phyloP scores from a whole-genome alignment of 345 rosid species.

The Brassica cretica region DNA sequence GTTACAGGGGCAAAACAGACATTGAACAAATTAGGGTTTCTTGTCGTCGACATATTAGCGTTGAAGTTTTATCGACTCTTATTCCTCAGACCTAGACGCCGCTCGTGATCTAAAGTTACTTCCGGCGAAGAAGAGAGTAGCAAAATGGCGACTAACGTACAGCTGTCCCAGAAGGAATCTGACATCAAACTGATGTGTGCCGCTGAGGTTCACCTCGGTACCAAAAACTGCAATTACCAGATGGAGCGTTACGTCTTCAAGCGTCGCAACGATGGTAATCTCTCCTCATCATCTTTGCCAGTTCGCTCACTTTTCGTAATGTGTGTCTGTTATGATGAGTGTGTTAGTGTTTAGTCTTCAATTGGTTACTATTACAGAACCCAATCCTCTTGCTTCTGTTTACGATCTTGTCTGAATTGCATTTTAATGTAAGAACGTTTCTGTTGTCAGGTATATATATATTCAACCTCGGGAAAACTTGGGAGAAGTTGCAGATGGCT shows the following conservation, averaged over 20 bases:
- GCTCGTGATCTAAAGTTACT: background rate
- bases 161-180: conserved; percentile 60
- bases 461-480: background rate
- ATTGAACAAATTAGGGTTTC: background rate
- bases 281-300: background rate
- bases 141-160: conserved; percentile 33
- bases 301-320: background rate
- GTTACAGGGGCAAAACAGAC: background rate
- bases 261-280: background rate
- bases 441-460: background rate
- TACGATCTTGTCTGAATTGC: background rate
- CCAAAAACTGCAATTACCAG: conserved; percentile 34
- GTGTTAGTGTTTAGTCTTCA: background rate
- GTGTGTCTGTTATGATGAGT: background rate
- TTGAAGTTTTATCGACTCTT: background rate
- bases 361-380: background rate
- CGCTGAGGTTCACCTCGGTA: conserved; percentile 79
- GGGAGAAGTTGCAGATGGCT: background rate
- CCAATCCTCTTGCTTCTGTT: background rate
- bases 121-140: conserved; percentile 5
- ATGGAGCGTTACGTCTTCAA: conserved; percentile 5
- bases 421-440: background rate
- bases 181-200: conserved; percentile 80
- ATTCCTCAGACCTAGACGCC: background rate
- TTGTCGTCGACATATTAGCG: background rate